These are phyloP conservation scores for Ilyonectria destructans DNA, from an alignment of 2,329 filamentous ascomycete species.

Conservation along the genomic window DNA sequence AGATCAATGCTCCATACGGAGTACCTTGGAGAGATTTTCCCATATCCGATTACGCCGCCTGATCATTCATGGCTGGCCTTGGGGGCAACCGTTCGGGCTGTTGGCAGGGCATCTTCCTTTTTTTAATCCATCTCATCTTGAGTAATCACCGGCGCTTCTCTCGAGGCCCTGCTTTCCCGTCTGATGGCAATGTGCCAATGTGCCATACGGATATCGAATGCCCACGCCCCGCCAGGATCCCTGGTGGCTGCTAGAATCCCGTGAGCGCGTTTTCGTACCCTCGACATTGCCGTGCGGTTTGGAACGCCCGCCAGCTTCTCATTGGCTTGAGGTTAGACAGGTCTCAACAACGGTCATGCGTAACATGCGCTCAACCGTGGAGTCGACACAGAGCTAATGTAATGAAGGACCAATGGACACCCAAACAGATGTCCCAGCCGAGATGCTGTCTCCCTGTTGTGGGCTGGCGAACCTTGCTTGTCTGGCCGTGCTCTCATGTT, in stretches of 20 bases:
- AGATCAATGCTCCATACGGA: constrained; percentile 25
- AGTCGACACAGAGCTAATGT: constrained; percentile 63
- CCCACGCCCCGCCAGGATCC: constrained; percentile 37
- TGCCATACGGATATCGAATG: neutral
- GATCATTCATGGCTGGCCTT: constrained; percentile 11
- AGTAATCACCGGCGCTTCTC: constrained; percentile 29
- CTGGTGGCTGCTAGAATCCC: constrained; percentile 35
- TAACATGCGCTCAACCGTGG: constrained; percentile 69
- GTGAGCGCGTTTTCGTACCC: constrained; percentile 32
- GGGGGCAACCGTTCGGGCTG: constrained; percentile 2
- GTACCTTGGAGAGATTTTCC: constrained; percentile 36
- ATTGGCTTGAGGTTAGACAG: constrained; percentile 59
- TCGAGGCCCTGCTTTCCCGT: constrained; percentile 37
- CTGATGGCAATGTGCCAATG: constrained; percentile 31
- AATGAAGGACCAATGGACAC: constrained; percentile 61
- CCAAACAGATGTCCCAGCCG: constrained; percentile 58
- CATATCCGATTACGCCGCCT: constrained; percentile 37
- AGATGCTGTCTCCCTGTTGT: constrained; percentile 50
- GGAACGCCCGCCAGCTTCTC: constrained; percentile 41
- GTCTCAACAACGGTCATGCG: constrained; percentile 67
- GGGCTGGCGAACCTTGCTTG: constrained; percentile 34
- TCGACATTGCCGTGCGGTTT: constrained; percentile 35
- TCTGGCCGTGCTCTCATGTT: constrained; percentile 34
- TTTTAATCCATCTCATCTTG: constrained; percentile 42
- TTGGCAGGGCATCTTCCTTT: constrained; percentile 19